These are phyloP conservation scores for Zelopaecilomyces penicillatus DNA, from an alignment of 2,329 filamentous ascomycete genomes.

Conservation along the genomic window DNA sequence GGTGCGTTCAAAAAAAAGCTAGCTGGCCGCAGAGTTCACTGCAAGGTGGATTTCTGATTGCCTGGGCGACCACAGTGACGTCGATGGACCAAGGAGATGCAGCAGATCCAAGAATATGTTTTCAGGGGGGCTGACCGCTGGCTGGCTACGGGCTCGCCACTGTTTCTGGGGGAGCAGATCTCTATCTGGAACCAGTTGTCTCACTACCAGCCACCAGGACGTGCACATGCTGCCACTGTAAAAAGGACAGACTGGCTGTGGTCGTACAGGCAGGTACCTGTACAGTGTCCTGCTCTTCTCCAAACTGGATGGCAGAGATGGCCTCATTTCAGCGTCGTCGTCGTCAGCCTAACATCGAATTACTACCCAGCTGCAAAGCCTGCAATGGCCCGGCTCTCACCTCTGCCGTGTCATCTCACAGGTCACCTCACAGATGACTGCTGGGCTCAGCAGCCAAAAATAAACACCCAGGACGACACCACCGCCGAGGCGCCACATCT, in stretches of 20 bases:
- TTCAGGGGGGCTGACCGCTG: background rate
- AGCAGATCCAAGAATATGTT: slow-evolving; percentile 1
- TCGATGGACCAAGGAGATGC: slow-evolving; percentile 1
- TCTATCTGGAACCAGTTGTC: no score
- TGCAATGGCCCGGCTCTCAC: background rate
- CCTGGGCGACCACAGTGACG: slow-evolving; percentile 8
- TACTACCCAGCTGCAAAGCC: no score
- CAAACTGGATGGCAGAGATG: no score
- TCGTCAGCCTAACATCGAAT: no score
- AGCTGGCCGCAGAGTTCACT: slow-evolving; percentile 2
- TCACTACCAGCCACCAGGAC: no score
- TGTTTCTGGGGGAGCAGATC: no score
- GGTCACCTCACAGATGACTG: background rate
- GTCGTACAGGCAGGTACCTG: no score
- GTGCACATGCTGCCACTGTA: no score
- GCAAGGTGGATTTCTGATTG: background rate
- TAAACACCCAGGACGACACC: background rate
- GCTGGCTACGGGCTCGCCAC: no score
- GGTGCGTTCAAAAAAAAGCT: background rate
- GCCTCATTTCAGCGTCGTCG: no score
- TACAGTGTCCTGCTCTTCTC: no score
- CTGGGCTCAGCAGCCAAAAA: background rate
- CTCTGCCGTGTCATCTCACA: background rate
- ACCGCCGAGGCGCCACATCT: background rate
- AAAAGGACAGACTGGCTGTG: no score